Evolutionary conservation across 768 basidiomycete genomes (phyloP), one percentile per base, ranked within the genome.

Genomic region (Suillus placidus): DNA sequence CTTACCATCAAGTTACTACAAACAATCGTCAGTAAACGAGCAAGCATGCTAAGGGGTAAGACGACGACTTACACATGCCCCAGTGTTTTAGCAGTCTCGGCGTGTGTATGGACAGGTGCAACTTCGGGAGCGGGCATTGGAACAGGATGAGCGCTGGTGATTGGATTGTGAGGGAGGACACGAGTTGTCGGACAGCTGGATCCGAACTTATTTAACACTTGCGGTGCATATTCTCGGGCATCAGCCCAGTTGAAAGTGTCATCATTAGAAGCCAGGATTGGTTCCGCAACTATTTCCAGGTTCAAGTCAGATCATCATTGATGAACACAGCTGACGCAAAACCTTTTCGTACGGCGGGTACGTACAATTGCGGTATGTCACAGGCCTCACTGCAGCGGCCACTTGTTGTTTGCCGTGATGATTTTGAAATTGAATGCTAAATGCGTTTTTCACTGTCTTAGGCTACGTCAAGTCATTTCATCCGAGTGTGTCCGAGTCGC

Each of bases 41-140:
- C 42, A 18, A 30, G 8, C 2, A n/a, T 23, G 26, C n/a, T 40
- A 14, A 16, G 63, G 8, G n/a, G 30, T 34, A 23, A 40, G 47
- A 45, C 43, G 49, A 61, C 20, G 60, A 83, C 88, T 71, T 73
- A 92, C 91, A 92, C 88, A 84, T 92, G 91, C 32, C 87, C 87
- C 34, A 91, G 75, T 2, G 83, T 79, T 60, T 88, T 87, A 55
- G 81, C 73, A 40, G 73, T 67, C 42, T 85, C 83, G 13, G 3
- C 0, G 56, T 76, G 78, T n/a, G 80, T 70, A 58, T 76, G 78
- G 18, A 75, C 66, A 42, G 30, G 18, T 55, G 74, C 67, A 30
- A 82, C 70, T 62, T 85, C 80, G 43, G 80, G 83, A 65, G 84
- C 87, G 71, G 87, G 85, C 88, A 89, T 58, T 37, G 69, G 71